These are phyloP conservation scores for Triticum monococcum DNA, from an alignment of 176 grass and related monocot species.

Conservation along the genomic window DNA sequence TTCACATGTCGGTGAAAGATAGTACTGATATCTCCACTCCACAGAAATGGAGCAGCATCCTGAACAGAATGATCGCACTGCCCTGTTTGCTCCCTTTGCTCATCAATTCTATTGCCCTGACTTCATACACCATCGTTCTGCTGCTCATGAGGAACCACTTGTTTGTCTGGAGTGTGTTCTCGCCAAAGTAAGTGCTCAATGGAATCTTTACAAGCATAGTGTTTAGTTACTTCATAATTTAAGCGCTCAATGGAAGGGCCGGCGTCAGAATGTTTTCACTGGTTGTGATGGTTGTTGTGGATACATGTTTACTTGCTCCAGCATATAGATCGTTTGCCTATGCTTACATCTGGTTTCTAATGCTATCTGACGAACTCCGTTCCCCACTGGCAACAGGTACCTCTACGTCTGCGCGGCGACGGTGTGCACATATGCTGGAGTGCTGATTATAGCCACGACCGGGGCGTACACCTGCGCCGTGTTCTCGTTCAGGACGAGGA, in stretches of 20 bases:
- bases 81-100: conserved; percentile 73
- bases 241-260: neutral
- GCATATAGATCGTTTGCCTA: neutral
- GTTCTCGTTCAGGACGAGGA: conserved; percentile 38
- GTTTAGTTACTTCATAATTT: neutral
- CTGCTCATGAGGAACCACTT: conserved; percentile 93
- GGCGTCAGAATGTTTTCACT: neutral
- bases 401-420: conserved; percentile 92
- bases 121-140: conserved; percentile 78
- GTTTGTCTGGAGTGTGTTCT: conserved; percentile 98
- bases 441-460: conserved; percentile 49
- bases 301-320: neutral
- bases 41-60: conserved; percentile 36
- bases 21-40: conserved; percentile 21
- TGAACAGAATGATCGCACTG: conserved; percentile 50
- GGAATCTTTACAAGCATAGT: conserved; percentile 18
- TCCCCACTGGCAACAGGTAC: conserved; percentile 50
- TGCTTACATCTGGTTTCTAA: neutral
- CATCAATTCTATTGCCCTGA: conserved; percentile 72
- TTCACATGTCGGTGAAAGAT: conserved; percentile 54
- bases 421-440: conserved; percentile 69
- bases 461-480: conserved; percentile 45
- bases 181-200: conserved; percentile 82
- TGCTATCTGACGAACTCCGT: neutral
- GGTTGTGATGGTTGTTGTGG: neutral